phyloP scores from a whole-genome alignment of 2,329 filamentous ascomycete genomes.

The Exophiala sp. region DNA sequence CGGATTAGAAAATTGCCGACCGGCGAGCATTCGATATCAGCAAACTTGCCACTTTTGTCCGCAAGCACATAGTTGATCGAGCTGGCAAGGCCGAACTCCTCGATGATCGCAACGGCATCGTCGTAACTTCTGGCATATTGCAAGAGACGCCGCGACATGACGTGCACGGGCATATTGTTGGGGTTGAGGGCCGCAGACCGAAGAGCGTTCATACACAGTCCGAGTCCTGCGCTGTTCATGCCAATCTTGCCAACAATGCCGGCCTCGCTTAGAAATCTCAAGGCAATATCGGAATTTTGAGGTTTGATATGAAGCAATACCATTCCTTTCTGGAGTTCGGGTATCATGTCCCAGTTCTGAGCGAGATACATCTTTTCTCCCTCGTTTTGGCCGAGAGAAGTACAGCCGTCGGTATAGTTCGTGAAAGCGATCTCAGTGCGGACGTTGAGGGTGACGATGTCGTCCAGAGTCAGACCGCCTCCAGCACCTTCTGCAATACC shows the following conservation, averaged over 20 bases:
- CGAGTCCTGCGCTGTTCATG: slow-evolving; percentile 8
- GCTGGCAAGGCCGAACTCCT: slow-evolving; percentile 6
- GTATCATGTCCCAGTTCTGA: slow-evolving; percentile 34
- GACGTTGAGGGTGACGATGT: slow-evolving; percentile 10
- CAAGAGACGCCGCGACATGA: slow-evolving; percentile 11
- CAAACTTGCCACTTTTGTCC: slow-evolving; percentile 5
- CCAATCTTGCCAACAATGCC: slow-evolving; percentile 28
- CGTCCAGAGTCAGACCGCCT: not conserved
- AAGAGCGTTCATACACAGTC: slow-evolving; percentile 9
- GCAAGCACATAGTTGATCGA: slow-evolving; percentile 6
- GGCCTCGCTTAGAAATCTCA: slow-evolving; percentile 30
- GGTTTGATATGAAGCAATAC: slow-evolving; percentile 5
- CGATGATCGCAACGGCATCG: slow-evolving; percentile 6
- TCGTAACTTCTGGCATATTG: slow-evolving; percentile 8
- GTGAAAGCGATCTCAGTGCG: slow-evolving; percentile 11
- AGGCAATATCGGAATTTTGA: slow-evolving; percentile 2
- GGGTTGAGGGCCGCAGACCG: slow-evolving; percentile 1
- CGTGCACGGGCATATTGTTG: slow-evolving; percentile 6
- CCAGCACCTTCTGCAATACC: slow-evolving; percentile 10
- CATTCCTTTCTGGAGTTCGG: slow-evolving; percentile 20
- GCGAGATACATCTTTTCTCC: slow-evolving; percentile 20
- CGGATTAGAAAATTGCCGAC: not conserved
- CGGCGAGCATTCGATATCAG: slow-evolving; percentile 5
- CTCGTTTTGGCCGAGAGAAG: slow-evolving; percentile 1
- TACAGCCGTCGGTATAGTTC: slow-evolving; percentile 11